Percentiles rank a stretch among this genome's conserved stretches.
phyloP scores from a whole-genome alignment of 2,329 filamentous ascomycete species.

The Aspergillus glaucus region DNA sequence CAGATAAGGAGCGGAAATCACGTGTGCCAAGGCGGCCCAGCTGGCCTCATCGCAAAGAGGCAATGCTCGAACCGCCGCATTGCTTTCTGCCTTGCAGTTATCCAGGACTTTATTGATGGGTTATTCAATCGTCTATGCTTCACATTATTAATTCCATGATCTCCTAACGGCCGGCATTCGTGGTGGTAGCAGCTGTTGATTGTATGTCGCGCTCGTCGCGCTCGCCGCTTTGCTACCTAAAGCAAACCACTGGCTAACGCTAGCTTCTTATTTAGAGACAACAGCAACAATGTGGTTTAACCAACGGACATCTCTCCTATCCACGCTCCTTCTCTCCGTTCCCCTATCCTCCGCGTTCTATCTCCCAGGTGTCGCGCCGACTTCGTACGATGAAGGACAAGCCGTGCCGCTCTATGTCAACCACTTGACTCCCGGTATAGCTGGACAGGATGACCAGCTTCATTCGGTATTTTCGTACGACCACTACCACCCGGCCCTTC shows the following conservation, averaged over 20 bases:
- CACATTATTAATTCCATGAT: constrained; percentile 5
- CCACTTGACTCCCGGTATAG: constrained; percentile 77
- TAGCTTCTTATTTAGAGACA: constrained; percentile 7
- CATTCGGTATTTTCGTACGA: constrained; percentile 94
- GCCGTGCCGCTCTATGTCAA: constrained; percentile 86
- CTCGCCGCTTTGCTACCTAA: neutral
- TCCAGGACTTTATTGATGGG: too few relatives aligned
- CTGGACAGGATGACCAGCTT: constrained; percentile 68
- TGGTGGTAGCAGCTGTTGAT: constrained; percentile 15
- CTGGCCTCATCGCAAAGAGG: constrained; percentile 9
- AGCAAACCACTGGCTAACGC: neutral
- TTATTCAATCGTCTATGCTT: neutral
- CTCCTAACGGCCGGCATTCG: constrained; percentile 4
- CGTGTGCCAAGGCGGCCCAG: constrained; percentile 12
- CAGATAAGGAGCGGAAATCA: constrained; percentile 8
- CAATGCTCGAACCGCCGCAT: neutral
- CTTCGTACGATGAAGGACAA: constrained; percentile 76
- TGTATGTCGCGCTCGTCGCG: constrained; percentile 12
- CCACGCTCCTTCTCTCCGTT: constrained; percentile 25
- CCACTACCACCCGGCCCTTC: constrained; percentile 84
- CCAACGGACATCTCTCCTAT: constrained; percentile 23
- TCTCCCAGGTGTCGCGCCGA: constrained; percentile 89
- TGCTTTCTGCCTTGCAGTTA: neutral
- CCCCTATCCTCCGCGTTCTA: constrained; percentile 67
- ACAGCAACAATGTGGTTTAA: constrained; percentile 30